Base-by-base conservation (phyloP, 768 basidiomycete genomes). In the Megacollybia marginata region DNA sequence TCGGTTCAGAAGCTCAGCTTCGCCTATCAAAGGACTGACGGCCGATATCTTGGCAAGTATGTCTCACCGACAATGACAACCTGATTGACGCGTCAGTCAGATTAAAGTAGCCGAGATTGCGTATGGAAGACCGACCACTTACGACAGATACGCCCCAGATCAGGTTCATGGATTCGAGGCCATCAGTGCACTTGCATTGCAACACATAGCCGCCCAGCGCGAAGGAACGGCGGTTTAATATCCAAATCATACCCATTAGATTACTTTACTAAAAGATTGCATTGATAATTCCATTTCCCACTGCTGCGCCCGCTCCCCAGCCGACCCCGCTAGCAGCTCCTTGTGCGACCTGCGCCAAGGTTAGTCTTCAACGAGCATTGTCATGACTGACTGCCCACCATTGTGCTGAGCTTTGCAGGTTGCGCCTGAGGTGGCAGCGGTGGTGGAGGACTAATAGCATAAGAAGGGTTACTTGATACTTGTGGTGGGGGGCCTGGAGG, bases 11-110 rank as follows among this genome's bases (percentile, higher is more conserved):
- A 83, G 85, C 2, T 73, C 72, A 0, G 84, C 84, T 1, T 91
- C 90, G 15, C 82, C 91, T 0, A 75, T 94, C 50, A 91, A 90
- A 62, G 92, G 92, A 1, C 64, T 94, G 2, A 93, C 91, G 1
- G 73, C 88, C 2, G 86, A 91, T 54, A 87, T 94, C 12, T 67
- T 94, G 47, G 89, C 90, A 54, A 52, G 83, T 52, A 1, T 13
- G 46, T 48, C 34, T 20, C 8, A 31, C 49, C 48, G 31, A 48
- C 48, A 8, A 18, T 20, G 10, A 5, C 32, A 4, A 47, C 9
- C 42, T 49, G 28, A 36, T 23, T n/a, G 16, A n/a, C 31, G 6
- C 43, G 42, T n/a, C 46, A 36, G 32, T 33, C 46, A 86, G 82
- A 83, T 88, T 28, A 72, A 79, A 52, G 72, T 78, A 5, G 88